Evolutionary conservation across 2,329 filamentous ascomycete species (phyloP), one percentile per base, ranked within the genome.

Genomic region (Phoma herbarum): DNA sequence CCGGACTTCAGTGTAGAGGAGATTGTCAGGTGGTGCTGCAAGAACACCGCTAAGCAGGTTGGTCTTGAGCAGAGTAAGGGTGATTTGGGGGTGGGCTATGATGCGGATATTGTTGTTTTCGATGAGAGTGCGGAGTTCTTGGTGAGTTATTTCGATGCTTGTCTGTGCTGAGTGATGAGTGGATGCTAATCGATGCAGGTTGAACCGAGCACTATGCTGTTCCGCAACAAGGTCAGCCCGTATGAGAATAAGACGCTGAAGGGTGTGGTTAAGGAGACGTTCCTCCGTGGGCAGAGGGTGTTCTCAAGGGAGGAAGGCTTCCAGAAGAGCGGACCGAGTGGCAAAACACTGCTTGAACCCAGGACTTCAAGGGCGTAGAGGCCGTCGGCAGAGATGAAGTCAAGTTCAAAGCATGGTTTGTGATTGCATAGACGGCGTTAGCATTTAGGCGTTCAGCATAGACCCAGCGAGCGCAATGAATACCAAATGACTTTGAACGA

Each of bases 31-130:
- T 89, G 96, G 77, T 98, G 94, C 82, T 90, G 90, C 67, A 85
- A 88, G 69, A 94, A 94, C 67, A 97, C 95, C 0, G 92, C 95
- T 0, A 83, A 84, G 71, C 95, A 99, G 76, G 92, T 98, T 12
- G 95, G 95, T 0, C 82, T 98, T 3, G 83, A 90, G 58, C 86
- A 91, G 66, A 84, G 83, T 65, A 97, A 97, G 80, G 93, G 93
- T n/a, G 88, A 89, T 51, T 79, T 97, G 39, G 85, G 84, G 57
- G 89, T 87, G 0, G 94, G 94, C 0, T 90, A 92, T 78, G 94
- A 98, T 77, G 94, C 90, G 0, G 94, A 98, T 74, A 84, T 98
- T 42, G 95, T 92, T 68, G 88, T 98, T 16, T 97, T 98, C 74
- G 94, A 98, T 74, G 92, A 96, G 63, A 80, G 84, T n/a, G 88